Base-by-base conservation (phyloP, 2,329 filamentous ascomycete genomes). In the Trichoderma endophyticum region DNA sequence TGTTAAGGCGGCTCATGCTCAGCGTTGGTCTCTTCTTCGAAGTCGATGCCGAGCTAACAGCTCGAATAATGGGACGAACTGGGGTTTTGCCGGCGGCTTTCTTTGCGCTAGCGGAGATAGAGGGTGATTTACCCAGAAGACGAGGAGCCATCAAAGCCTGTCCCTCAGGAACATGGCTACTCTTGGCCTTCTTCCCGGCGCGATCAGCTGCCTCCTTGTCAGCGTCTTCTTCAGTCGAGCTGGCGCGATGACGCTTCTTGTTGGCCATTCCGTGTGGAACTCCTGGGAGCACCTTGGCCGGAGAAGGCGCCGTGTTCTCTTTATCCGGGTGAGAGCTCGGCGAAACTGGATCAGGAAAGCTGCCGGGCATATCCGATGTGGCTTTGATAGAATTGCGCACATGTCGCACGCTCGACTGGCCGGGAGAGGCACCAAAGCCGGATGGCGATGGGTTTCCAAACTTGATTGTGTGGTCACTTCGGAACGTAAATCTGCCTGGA, bases 211-310 rank as follows among this genome's bases (percentile, higher is more conserved):
- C 84, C 73, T 86, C 83, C 60, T 83, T 79, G 65, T 86, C 85
- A 0, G 84, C 84, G 39, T 88, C 86, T 68, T 90, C 88, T 70
- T 88, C 87, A 56, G 89, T 88, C 62, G 84, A 85, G 67, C 81
- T 86, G 18, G 86, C 85, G n/a, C 89, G 85, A 75, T 87, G 85
- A 30, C 90, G 87, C 81, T 91, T 92, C 84, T 92, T 91, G 82
- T 89, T 91, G 8, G 83, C 80, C 81, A 92, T 87, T 21, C 90
- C 90, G 75, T 91, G 90, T 4, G 88, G 84, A 48, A 89, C 84
- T 51, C 84, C 84, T n/a, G 80, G 76, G 65, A 85, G 77, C 78
- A 83, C 43, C 59, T 80, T 79, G 5, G 77, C 75, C 24, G 70
- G 65, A 28, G 78, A 74, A 6, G 84, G 86, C 2, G 82, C 82